Evolutionary conservation across 257 asterid species (phyloP).

Genomic region (Ligustrum vulgare): DNA sequence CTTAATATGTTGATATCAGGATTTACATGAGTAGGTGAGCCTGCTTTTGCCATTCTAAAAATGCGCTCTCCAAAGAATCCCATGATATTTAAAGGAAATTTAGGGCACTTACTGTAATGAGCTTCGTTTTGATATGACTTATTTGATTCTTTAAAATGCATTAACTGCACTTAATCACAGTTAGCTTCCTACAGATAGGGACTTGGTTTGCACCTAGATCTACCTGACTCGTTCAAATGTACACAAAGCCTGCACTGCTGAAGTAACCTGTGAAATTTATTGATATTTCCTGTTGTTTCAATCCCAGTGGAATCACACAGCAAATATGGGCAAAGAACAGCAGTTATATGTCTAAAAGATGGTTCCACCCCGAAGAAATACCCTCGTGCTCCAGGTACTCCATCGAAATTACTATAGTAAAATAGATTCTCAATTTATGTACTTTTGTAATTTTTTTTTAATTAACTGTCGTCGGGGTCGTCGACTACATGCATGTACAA

Average conservation of each 20-base stretch:
- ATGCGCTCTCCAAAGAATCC: neutral
- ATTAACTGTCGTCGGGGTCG: neutral
- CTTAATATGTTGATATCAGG: neutral
- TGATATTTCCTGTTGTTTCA: constrained; percentile 24
- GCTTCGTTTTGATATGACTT: constrained; percentile 11
- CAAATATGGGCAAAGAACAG: constrained; percentile 87
- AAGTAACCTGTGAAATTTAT: constrained; percentile 17
- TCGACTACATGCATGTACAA: constrained; percentile 1
- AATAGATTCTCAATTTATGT: constrained; percentile 12
- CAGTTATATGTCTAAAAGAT: constrained; percentile 69
- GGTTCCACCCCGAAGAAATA: constrained; percentile 77
- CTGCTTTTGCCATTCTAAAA: neutral
- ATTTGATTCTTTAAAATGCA: constrained; percentile 1
- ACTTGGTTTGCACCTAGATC: constrained; percentile 2
- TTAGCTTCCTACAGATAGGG: neutral
- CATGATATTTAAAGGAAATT: constrained; percentile 3
- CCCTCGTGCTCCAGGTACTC: constrained; percentile 86
- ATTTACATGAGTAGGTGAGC: neutral
- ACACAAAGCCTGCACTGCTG: neutral
- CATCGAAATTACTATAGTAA: constrained; percentile 77
- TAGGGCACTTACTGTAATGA: neutral
- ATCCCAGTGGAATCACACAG: constrained; percentile 87
- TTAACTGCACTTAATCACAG: neutral
- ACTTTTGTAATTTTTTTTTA: constrained; percentile 1
- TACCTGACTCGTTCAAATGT: neutral